Base-by-base conservation (phyloP, 2,329 filamentous ascomycete species). In the Graphilbum ipis-grandicollis region DNA sequence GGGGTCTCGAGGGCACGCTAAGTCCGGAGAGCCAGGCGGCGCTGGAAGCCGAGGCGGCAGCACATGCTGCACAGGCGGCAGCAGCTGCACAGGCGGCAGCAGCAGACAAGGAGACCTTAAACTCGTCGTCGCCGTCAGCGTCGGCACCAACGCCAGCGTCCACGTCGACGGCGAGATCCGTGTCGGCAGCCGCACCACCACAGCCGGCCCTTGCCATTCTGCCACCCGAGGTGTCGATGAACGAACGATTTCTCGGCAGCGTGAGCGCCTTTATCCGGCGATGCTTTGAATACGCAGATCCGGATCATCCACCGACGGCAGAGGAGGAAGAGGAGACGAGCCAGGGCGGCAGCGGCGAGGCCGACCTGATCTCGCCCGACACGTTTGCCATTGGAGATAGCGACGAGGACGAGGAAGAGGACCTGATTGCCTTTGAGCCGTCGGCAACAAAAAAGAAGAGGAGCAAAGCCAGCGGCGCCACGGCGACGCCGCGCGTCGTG, bases 231-330 rank as follows among this genome's bases (percentile, higher is more conserved):
- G 60, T 65, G 48, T 63, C 81, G 39, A 72, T 77, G 30, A 90
- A 92, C 45, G 90, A 96, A 55, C 73, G 77, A 37, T 96, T 98
- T 51, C 60, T 98, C 19, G 82, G 79, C 43, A 93, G 86, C 43
- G 85, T 98, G 36, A 93, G 84, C 47, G 85, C 85, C 3, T 98
- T 98, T 52, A 98, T 96, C 41, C 71, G 86, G 44, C 72, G 90
- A 41, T 98, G 90, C 56, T 98, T 98, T 46, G 90, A 98, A 56
- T 98, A 98, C 51, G 90, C 90, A 6, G 90, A 98, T 50, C 88
- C 90, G 1, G 88, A 92, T 50, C 78, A 81, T 44, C 75, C 79
- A 1, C 66, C 68, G 52, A 68, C 75, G 44, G 65, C 73, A 41
- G 56, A 56, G 31, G 43, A 48, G 26, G 36, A 49, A 19, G 19